A percentile compares a stretch with the other conserved stretches of the same genome.
Evolutionary conservation across 1,139 yeast genomes (phyloP).

Genomic region (Hyphopichia wangnamkhiaoensis): DNA sequence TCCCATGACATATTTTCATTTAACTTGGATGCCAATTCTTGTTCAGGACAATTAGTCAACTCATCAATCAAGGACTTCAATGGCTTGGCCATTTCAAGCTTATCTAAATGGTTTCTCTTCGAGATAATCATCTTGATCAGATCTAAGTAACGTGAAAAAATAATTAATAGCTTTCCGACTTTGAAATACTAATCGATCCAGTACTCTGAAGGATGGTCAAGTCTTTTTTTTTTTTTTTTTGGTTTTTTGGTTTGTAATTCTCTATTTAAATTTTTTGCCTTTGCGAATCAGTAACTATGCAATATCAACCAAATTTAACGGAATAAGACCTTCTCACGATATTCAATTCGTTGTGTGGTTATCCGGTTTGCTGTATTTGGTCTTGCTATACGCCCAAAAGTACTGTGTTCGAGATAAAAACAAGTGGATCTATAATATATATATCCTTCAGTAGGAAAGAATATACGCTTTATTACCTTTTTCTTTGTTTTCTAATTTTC

Average conservation of each 20-base stretch:
- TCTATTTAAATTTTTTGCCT: neutral
- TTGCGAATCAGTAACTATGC: neutral
- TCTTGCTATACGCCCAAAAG: too few relatives aligned
- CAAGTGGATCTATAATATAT: neutral
- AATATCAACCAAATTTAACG: too few relatives aligned
- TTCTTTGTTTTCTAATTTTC: neutral
- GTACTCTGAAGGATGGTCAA: neutral
- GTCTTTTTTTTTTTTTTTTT: too few relatives aligned
- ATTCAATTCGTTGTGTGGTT: too few relatives aligned
- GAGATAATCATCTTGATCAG: slow-evolving; percentile 34
- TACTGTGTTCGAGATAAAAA: neutral
- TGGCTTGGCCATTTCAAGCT: slow-evolving; percentile 35
- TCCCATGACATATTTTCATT: slow-evolving; percentile 50
- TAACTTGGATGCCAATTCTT: slow-evolving; percentile 33
- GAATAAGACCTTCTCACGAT: too few relatives aligned
- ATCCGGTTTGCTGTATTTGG: too few relatives aligned
- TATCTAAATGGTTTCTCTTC: slow-evolving; percentile 31
- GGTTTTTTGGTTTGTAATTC: neutral
- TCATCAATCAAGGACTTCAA: slow-evolving; percentile 39
- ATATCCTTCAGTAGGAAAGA: too few relatives aligned
- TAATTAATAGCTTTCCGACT: too few relatives aligned
- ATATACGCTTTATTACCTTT: too few relatives aligned
- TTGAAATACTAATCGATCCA: too few relatives aligned
- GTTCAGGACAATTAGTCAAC: slow-evolving; percentile 29
- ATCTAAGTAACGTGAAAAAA: neutral